A percentile compares a stretch with the other conserved stretches of the same genome.
Conservation (phyloP, 225 moss, liverwort and hornwort species). For the Anthoceros angustus region DNA sequence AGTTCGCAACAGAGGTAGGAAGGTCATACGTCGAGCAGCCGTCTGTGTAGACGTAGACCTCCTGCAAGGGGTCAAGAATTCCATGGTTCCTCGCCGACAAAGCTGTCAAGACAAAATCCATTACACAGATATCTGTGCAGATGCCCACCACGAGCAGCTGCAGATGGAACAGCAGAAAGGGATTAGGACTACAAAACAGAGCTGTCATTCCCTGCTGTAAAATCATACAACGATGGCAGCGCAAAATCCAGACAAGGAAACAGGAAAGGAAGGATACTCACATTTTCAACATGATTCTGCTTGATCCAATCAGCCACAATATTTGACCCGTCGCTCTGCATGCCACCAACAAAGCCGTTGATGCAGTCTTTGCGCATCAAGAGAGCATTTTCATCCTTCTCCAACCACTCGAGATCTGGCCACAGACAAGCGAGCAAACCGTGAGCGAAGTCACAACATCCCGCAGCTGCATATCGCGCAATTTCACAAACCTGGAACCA, state of each 20-base stretch:
- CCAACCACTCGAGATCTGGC: constrained; percentile 68
- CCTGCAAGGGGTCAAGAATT: constrained; percentile 47
- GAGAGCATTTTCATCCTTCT: constrained; percentile 38
- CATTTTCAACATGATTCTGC: constrained; percentile 52
- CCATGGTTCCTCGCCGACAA: constrained; percentile 73
- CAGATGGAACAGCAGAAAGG: neutral
- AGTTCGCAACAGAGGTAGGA: constrained; percentile 36
- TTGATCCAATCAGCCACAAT: constrained; percentile 50
- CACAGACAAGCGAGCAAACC: constrained; percentile 6
- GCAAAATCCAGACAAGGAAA: neutral
- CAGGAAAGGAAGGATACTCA: constrained; percentile 9
- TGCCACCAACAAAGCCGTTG: constrained; percentile 58
- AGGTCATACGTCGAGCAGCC: constrained; percentile 58
- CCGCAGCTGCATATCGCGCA: neutral
- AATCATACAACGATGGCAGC: neutral
- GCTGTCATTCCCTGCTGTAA: neutral
- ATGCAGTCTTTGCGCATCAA: constrained; percentile 85
- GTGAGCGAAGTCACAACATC: neutral
- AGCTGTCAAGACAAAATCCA: constrained; percentile 55
- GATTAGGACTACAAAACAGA: neutral
- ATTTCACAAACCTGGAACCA: constrained; percentile 49
- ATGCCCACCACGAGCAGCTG: constrained; percentile 76
- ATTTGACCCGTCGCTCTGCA: constrained; percentile 57
- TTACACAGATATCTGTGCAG: constrained; percentile 81
- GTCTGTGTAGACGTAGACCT: constrained; percentile 51